These are phyloP conservation scores for Exserohilum turcica DNA, from an alignment of 2,329 filamentous ascomycete genomes.

Conservation along the genomic window DNA sequence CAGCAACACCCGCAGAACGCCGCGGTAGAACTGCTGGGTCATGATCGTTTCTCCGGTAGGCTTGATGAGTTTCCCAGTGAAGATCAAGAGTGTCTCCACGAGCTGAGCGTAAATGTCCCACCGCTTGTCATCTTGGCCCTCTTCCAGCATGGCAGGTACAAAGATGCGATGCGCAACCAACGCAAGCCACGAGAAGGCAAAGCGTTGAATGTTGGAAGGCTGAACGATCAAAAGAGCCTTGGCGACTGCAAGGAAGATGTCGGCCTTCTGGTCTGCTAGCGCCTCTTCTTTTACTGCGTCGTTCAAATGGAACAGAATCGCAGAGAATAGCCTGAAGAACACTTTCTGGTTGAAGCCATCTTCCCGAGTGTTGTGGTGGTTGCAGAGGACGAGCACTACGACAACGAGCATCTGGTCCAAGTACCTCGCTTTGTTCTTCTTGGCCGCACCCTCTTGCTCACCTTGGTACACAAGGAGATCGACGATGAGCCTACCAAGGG, in stretches of 20 bases:
- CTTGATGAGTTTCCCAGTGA: constrained; percentile 80
- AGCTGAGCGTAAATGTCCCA: constrained; percentile 78
- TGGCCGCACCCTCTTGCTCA: constrained; percentile 62
- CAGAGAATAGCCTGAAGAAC: constrained; percentile 88
- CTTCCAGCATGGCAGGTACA: constrained; percentile 74
- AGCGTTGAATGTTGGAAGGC: constrained; percentile 77
- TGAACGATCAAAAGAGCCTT: constrained; percentile 73
- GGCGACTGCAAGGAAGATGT: constrained; percentile 74
- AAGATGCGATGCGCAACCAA: constrained; percentile 86
- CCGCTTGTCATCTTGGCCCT: constrained; percentile 64
- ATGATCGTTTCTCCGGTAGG: constrained; percentile 69
- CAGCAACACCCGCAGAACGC: constrained; percentile 78
- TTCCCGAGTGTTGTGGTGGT: constrained; percentile 79
- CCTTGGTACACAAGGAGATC: constrained; percentile 75
- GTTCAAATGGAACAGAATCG: constrained; percentile 77
- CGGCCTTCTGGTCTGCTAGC: constrained; percentile 61
- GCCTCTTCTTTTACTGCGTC: constrained; percentile 57
- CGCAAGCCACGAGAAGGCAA: constrained; percentile 82
- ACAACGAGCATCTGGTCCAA: constrained; percentile 79
- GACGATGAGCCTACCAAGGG: constrained; percentile 79
- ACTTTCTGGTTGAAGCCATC: constrained; percentile 86
- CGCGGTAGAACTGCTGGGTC: constrained; percentile 83
- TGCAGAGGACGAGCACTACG: constrained; percentile 79
- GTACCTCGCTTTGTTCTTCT: constrained; percentile 69
- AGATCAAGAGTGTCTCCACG: constrained; percentile 71